A percentile compares a stretch with the other conserved stretches of the same genome.
phyloP scores from a whole-genome alignment of 2,329 filamentous ascomycete species.

The Sporothrix luriei region DNA sequence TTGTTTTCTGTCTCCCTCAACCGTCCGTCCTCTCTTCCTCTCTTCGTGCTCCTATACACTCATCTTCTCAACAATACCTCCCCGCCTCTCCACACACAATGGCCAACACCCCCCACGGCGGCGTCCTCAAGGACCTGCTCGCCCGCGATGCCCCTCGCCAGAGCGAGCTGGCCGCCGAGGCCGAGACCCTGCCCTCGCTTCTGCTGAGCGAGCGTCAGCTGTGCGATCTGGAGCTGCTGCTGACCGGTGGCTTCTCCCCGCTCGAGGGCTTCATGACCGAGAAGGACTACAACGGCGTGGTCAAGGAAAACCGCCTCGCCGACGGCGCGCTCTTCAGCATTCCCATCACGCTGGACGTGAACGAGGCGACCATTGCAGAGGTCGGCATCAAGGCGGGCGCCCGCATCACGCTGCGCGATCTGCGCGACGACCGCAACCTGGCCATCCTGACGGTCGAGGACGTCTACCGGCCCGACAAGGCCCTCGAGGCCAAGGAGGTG shows the following conservation, averaged over 20 bases:
- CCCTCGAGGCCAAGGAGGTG: conserved; percentile 87
- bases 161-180: conserved; percentile 76
- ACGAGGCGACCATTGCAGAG: conserved; percentile 72
- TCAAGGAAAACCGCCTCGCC: conserved; percentile 81
- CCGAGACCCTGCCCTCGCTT: conserved; percentile 82
- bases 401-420: conserved; percentile 86
- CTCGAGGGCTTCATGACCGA: conserved; percentile 98
- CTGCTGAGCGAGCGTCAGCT: conserved; percentile 90
- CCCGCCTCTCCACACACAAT: conserved; percentile 47
- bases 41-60: not conserved
- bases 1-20: not conserved
- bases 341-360: conserved; percentile 91
- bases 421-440: conserved; percentile 93
- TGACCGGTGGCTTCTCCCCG: conserved; percentile 97
- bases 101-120: conserved; percentile 79
- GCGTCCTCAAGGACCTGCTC: conserved; percentile 95
- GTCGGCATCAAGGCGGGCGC: conserved; percentile 76
- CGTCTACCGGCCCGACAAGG: conserved; percentile 89
- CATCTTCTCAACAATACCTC: not conserved
- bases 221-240: conserved; percentile 94
- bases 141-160: conserved; percentile 87
- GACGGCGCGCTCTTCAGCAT: conserved; percentile 93
- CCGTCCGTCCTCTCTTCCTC: not conserved
- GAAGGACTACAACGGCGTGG: conserved; percentile 94
- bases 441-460: conserved; percentile 96